These are phyloP conservation scores for Curvularia verruculosa DNA, from an alignment of 2,329 filamentous ascomycete genomes.

Conservation along the genomic window DNA sequence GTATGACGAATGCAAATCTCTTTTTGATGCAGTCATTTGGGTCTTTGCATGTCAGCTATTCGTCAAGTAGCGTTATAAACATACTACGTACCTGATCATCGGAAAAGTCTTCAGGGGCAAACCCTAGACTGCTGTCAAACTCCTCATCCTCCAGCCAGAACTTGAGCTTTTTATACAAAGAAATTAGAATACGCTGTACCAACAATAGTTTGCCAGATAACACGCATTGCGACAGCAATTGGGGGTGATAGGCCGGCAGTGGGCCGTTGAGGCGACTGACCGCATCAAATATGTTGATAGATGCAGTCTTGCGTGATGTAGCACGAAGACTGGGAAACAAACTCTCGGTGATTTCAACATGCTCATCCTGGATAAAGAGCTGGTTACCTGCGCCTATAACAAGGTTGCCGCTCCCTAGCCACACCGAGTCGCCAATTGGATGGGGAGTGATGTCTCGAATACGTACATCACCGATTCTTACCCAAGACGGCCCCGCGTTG, in stretches of 20 bases:
- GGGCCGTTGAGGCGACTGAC: slow-evolving; percentile 86
- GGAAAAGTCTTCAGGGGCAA: slow-evolving; percentile 58
- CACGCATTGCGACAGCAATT: slow-evolving; percentile 86
- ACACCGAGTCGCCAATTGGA: slow-evolving; percentile 90
- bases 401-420: slow-evolving; percentile 83
- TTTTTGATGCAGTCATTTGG: slow-evolving; percentile 52
- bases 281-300: slow-evolving; percentile 77
- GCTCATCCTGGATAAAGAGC: slow-evolving; percentile 80
- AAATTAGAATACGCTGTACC: slow-evolving; percentile 74
- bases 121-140: slow-evolving; percentile 77
- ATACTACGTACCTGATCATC: slow-evolving; percentile 51
- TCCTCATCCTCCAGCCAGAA: slow-evolving; percentile 82
- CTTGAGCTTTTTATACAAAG: slow-evolving; percentile 76
- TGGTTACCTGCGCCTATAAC: slow-evolving; percentile 91
- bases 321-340: slow-evolving; percentile 63
- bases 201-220: slow-evolving; percentile 75
- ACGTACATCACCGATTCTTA: slow-evolving; percentile 79
- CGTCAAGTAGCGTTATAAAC: rapidly evolving
- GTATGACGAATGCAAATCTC: slow-evolving; percentile 59
- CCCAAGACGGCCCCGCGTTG: slow-evolving; percentile 88
- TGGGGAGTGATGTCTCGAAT: slow-evolving; percentile 84
- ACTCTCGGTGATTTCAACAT: slow-evolving; percentile 68
- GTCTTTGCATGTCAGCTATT: slow-evolving; percentile 29
- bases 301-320: slow-evolving; percentile 56
- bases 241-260: slow-evolving; percentile 88